These are phyloP conservation scores for Fusarium anguioides DNA, from an alignment of 2,329 filamentous ascomycete genomes.

Conservation along the genomic window DNA sequence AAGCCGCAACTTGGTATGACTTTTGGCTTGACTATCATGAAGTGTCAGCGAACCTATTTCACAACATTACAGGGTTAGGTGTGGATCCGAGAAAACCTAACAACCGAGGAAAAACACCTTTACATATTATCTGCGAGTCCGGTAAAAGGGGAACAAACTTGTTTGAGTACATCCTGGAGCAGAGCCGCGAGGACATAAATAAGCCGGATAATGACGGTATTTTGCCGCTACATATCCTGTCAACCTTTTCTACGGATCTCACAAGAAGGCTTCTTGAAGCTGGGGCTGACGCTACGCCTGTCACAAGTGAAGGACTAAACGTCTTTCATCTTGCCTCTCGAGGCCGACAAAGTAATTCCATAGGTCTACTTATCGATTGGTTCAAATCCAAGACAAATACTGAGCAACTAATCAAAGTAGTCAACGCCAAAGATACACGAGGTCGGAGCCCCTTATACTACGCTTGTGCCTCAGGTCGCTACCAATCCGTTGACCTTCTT, in stretches of 20 bases:
- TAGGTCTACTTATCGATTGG: slow-evolving; percentile 46
- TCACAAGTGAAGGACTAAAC: slow-evolving; percentile 50
- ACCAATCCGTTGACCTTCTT: slow-evolving; percentile 44
- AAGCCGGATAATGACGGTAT: slow-evolving; percentile 26
- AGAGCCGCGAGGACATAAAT: background rate
- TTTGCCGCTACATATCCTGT: slow-evolving; percentile 42
- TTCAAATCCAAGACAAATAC: background rate
- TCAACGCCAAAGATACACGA: background rate
- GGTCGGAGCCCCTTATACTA: slow-evolving; percentile 40
- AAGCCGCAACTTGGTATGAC: background rate
- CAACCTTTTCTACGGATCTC: slow-evolving; percentile 31
- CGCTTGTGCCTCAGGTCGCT: slow-evolving; percentile 43
- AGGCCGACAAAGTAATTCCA: slow-evolving; percentile 48
- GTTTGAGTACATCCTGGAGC: background rate
- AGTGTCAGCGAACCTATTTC: background rate
- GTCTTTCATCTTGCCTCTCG: slow-evolving; percentile 55
- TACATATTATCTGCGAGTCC: background rate
- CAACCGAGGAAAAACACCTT: background rate
- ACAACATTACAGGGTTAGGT: background rate
- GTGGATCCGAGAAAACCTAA: background rate
- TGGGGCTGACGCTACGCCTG: slow-evolving; percentile 49
- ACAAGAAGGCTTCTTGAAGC: slow-evolving; percentile 49
- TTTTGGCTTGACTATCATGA: too few relatives aligned
- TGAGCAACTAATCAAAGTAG: background rate
- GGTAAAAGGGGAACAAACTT: background rate